Evolutionary conservation across 139 green algal genomes (phyloP).

Genomic region (Desmodesmus armatus): DNA sequence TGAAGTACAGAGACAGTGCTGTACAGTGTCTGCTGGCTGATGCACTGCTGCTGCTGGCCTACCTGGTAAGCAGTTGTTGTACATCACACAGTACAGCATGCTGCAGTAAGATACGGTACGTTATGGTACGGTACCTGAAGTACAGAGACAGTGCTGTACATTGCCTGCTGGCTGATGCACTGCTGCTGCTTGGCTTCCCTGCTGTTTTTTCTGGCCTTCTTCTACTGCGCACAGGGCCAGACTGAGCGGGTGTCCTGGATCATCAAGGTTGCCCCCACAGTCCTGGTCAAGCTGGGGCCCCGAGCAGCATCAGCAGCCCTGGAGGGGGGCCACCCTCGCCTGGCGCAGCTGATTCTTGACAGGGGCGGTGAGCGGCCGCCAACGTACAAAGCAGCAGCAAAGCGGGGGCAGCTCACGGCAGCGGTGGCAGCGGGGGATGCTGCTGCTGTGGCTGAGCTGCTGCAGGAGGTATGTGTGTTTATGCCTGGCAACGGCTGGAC

Average conservation of each 20-base stretch:
- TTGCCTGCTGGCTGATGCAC: not conserved
- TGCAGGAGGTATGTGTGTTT: not conserved
- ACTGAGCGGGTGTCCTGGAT: constrained; percentile 12
- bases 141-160: not conserved
- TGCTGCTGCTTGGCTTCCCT: not conserved
- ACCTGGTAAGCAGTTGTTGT: not conserved
- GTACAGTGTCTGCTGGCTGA: not conserved
- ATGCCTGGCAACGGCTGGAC: too few species aligned
- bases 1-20: not conserved
- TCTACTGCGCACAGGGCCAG: constrained; percentile 10
- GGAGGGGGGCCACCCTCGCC: not conserved
- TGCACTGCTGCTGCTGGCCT: not conserved
- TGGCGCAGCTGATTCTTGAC: constrained; percentile 28
- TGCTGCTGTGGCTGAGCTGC: not conserved
- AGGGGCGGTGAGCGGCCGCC: not conserved
- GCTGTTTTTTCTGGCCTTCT: not conserved
- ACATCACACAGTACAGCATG: not conserved
- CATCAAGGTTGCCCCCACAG: constrained; percentile 3
- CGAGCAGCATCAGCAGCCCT: constrained; percentile 34
- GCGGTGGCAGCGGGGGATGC: not conserved
- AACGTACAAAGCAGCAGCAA: constrained; percentile 30
- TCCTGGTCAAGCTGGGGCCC: constrained; percentile 24
- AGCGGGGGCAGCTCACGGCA: constrained; percentile 20
- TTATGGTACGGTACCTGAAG: not conserved
- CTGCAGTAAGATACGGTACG: too few species aligned